Evolutionary conservation across 2,329 filamentous ascomycete genomes (phyloP).

Genomic region (Shiraia bambusicola): DNA sequence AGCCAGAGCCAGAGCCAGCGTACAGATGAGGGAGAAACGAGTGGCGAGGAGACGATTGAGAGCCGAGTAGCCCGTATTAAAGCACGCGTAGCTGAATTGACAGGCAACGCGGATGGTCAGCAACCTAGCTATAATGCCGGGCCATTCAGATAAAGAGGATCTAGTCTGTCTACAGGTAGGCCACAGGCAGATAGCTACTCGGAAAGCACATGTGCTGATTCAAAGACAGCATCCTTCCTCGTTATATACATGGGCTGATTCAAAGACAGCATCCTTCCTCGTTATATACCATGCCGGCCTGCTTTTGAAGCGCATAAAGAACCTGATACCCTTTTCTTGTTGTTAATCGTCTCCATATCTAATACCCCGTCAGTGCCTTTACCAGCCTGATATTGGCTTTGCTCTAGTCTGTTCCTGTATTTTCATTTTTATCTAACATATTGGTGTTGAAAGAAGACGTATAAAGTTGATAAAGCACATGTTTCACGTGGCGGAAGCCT

Average conservation of each 20-base stretch:
- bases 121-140: slow-evolving; percentile 10
- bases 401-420: background rate
- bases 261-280: slow-evolving; percentile 6
- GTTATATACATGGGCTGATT: slow-evolving; percentile 11
- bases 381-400: background rate
- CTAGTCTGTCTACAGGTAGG: slow-evolving; percentile 21
- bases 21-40: slow-evolving; percentile 84
- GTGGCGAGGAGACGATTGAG: slow-evolving; percentile 95
- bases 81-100: slow-evolving; percentile 91
- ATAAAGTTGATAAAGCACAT: background rate
- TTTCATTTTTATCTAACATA: background rate
- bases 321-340: slow-evolving; percentile 36
- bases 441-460: background rate
- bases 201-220: background rate
- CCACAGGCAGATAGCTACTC: background rate
- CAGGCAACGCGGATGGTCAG: slow-evolving; percentile 54
- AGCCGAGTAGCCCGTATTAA: slow-evolving; percentile 96
- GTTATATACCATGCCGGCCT: slow-evolving; percentile 11
- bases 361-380: slow-evolving; percentile 28
- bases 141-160: slow-evolving; percentile 14
- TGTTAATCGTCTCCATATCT: slow-evolving; percentile 16
- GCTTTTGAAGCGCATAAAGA: slow-evolving; percentile 25
- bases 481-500: background rate
- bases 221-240: slow-evolving; percentile 10
- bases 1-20: slow-evolving; percentile 58